Base-by-base conservation (phyloP, 306 rosid species). In the Ammopiptanthus mongolicus region DNA sequence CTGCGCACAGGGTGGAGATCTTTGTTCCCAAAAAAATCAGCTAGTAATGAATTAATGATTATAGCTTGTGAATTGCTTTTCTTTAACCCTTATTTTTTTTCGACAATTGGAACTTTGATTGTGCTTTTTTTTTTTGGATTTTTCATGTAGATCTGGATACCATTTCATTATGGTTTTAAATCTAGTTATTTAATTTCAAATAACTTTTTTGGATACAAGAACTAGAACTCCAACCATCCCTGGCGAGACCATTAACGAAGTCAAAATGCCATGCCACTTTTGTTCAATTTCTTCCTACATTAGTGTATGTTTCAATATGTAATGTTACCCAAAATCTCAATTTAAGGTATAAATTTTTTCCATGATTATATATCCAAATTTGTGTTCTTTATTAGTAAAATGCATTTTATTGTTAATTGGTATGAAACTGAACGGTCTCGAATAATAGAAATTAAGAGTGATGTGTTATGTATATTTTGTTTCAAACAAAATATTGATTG, bases 401-500 rank as follows among this genome's bases (percentile, higher is more conserved):
- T 59, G 44, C 59, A 22, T 19, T 61, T 25, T 63, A 55, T 73
- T 73, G 53, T 17, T 51, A 23, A 57, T 3, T 13, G 13, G 52
- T 37, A 29, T 64, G 13, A 39, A 34, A 58, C n/a, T 72, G 72
- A 41, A 52, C 15, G n/a, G 10, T 52, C 52, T 52, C 6, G 8
- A 14, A 4, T 78, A 12, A 34, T 60, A 39, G 41, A 65, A 62
- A 46, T 51, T 73, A 8, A 59, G 44, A 19, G 1, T 50, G 15
- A 9, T n/a, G 12, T 41, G 78, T 66, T 75, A 6, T 60, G 12
- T 59, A 39, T 65, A 31, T 69, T 62, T 69, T 73, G 15, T 78
- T 63, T 74, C 87, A 94, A 97, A 94, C 98, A 63, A 94, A 94
- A 85, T 94, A 94, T 75, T 81, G 93, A 78, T 78, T 94, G 31